Base-by-base conservation (phyloP, 2,329 filamentous ascomycete genomes). In the Chrysosporium queenslandicum region DNA sequence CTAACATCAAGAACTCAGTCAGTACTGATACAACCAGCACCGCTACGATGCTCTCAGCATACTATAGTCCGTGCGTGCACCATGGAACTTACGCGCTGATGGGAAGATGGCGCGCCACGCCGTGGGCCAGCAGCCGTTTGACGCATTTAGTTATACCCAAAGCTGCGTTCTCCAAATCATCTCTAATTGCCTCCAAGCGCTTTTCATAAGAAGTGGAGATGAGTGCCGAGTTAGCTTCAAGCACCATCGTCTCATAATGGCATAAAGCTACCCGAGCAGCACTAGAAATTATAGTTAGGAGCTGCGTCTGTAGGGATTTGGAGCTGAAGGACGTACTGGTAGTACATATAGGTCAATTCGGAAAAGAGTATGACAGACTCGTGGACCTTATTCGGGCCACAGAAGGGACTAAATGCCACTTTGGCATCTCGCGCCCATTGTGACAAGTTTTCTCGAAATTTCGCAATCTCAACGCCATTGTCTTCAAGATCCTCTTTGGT, bases 321-420 rank as follows among this genome's bases (percentile, higher is more conserved):
- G 20, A 14, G 6, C 7, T 16, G 23, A 4, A 21, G 29, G 11
- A 63, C 73, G 58, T 64, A 77, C 72, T 76, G 68, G 55, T 76
- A 77, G 52, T 75, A 75, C 70, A 77, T 76, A 54, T 73, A 75
- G 59, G 76, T 72, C 56, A 76, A 58, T 39, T 74, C 74, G 3
- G 71, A 73, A 59, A 74, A 74, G 32, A 74, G 52, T 8, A 72
- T 68, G 9, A 72, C 65, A 0, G 72, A 73, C 51, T 74, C 69
- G 50, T 73, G 66, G 20, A 66, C 62, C 8, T 53, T 45, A 8
- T 55, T 30, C n/a, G 2, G 16, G 9, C 32, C 16, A 11, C 4
- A 16, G 34, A 53, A 55, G 29, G 20, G 49, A 11, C 4, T 16
- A 16, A 50, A 50, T 43, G 48, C 37, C 18, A 40, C 37, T 49